phyloP scores from a whole-genome alignment of 2,329 filamentous ascomycete species.

The Cadophora gregata region DNA sequence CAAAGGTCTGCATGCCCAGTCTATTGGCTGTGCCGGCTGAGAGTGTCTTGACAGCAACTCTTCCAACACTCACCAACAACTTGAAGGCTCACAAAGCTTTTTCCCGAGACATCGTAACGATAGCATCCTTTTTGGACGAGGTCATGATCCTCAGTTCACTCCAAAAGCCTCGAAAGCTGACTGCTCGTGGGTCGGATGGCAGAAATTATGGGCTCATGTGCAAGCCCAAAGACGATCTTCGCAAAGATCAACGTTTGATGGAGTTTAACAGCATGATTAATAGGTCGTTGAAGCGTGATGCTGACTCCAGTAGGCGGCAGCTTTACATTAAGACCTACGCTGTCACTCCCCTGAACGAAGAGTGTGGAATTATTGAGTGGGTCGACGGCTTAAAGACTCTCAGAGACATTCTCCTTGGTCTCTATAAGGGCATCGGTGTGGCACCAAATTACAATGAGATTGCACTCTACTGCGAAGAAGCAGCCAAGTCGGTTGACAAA shows the following conservation, averaged over 20 bases:
- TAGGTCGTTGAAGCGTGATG: slow-evolving; percentile 86
- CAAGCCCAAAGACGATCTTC: slow-evolving; percentile 97
- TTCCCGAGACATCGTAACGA: slow-evolving; percentile 82
- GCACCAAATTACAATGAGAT: slow-evolving; percentile 73
- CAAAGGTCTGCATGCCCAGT: slow-evolving; percentile 79
- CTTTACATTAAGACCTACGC: slow-evolving; percentile 97
- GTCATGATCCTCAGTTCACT: slow-evolving; percentile 90
- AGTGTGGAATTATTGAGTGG: slow-evolving; percentile 98
- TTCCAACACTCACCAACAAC: slow-evolving; percentile 77
- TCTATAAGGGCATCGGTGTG: slow-evolving; percentile 79
- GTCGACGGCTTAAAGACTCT: slow-evolving; percentile 94
- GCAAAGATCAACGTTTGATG: slow-evolving; percentile 98
- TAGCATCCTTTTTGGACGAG: slow-evolving; percentile 81
- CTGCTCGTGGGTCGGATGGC: slow-evolving; percentile 86
- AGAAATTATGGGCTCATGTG: slow-evolving; percentile 88
- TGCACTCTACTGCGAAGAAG: slow-evolving; percentile 67
- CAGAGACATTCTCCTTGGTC: slow-evolving; percentile 83
- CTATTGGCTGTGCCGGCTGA: slow-evolving; percentile 89
- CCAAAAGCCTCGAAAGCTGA: slow-evolving; percentile 89
- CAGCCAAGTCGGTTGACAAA: slow-evolving; percentile 61
- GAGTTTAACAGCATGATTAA: slow-evolving; percentile 99
- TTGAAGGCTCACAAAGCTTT: slow-evolving; percentile 85
- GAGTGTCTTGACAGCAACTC: slow-evolving; percentile 78
- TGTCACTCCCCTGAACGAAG: slow-evolving; percentile 95
- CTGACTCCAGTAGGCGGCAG: slow-evolving; percentile 86